Percentiles rank a stretch among this genome's conserved stretches.
These are phyloP conservation scores for Apophysomyces trapeziformis DNA, from an alignment of 371 early-diverging fungal genomes.

Conservation along the genomic window DNA sequence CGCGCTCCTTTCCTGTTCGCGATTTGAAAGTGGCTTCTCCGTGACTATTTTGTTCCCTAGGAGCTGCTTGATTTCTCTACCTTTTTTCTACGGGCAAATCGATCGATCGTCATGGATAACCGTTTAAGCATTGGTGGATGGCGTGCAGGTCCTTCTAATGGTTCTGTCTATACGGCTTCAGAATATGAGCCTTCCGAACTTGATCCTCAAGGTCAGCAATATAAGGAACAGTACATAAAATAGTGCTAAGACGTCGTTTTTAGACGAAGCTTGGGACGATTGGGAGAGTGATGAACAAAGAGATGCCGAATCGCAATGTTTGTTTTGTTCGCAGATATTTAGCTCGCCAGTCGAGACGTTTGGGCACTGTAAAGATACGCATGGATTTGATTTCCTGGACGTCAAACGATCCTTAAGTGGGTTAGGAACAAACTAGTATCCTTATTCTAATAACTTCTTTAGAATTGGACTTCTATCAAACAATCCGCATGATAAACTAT, in stretches of 20 bases:
- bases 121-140: background rate
- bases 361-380: constrained; percentile 63
- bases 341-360: constrained; percentile 60
- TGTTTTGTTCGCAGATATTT: constrained; percentile 68
- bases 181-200: constrained; percentile 17
- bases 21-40: background rate
- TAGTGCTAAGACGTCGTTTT: background rate
- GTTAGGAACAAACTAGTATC: constrained; percentile 14
- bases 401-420: constrained; percentile 52
- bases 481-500: constrained; percentile 87
- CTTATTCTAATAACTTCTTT: constrained; percentile 7
- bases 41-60: constrained; percentile 1
- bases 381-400: constrained; percentile 74
- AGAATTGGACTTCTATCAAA: constrained; percentile 84
- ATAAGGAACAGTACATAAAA: background rate
- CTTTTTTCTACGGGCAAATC: constrained; percentile 8
- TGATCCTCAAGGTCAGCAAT: constrained; percentile 15
- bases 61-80: background rate
- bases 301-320: constrained; percentile 63
- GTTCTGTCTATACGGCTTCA: constrained; percentile 9
- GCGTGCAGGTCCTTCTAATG: background rate
- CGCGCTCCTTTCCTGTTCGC: constrained; percentile 1
- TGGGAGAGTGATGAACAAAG: constrained; percentile 74
- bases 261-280: constrained; percentile 20
- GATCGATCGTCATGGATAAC: constrained; percentile 5